Base-by-base conservation (phyloP, 2,329 filamentous ascomycete genomes). In the Chalaropsis ovoidea region DNA sequence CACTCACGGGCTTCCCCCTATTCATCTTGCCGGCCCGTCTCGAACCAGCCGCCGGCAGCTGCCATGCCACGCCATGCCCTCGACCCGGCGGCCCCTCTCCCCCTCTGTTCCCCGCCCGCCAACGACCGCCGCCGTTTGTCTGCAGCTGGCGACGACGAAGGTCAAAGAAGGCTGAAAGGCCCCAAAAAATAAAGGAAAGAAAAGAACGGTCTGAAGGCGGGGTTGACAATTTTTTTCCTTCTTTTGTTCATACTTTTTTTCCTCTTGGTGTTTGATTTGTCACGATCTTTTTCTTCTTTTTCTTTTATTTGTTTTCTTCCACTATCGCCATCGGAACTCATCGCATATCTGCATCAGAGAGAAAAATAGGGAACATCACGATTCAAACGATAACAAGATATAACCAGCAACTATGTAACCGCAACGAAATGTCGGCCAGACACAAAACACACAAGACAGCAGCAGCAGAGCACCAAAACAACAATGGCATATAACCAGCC, bases 1-100 rank as follows among this genome's bases (percentile, higher is more conserved):
- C 8, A n/a, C 47, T 1, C 13, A 7, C 27, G 22, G 24, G 2
- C 54, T 43, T 61, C n/a, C n/a, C n/a, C n/a, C n/a, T n/a, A n/a
- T n/a, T n/a, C n/a, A n/a, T 39, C 39, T 13, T 56, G 27, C 31
- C 54, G 27, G 24, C 4, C 15, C 7, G 22, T 19, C 17, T 27
- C 22, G 7, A 56, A 56, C 54, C 54, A 58, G 54, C 54, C 54
- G 54, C 54, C 54, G 54, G 54, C 54, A 58, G 54, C 54, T 58
- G 54, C 22, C 54, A 58, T 39, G 1, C 52, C 17, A 15, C 7
- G 17, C 11, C 11, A 15, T 3, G 13, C 42, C 42, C 7, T 5
- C 13, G 3, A 10, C 3, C 42, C 42, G 17, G 13, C 42, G n/a
- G n/a, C n/a, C n/a, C n/a, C n/a, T n/a, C n/a, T n/a, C n/a, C n/a